phyloP scores from a whole-genome alignment of 495 filamentous ascomycete species.

The Achaetomiella virescens region DNA sequence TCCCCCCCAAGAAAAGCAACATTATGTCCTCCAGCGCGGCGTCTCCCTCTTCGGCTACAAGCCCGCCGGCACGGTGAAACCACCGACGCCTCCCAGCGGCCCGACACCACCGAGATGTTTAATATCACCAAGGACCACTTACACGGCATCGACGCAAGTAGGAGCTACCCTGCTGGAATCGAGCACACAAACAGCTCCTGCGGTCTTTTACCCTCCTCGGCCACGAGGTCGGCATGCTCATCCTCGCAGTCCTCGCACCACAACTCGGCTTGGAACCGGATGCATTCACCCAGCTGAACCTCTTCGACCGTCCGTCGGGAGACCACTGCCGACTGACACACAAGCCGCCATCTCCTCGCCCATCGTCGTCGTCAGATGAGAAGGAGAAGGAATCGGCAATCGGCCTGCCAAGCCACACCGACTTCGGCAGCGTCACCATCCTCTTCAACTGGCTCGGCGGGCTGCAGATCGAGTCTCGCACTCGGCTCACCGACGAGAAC shows the following conservation, averaged over 20 bases:
- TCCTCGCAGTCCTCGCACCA: conserved; percentile 46
- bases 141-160: conserved; percentile 34
- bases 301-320: conserved; percentile 43
- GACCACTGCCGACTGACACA: conserved; percentile 52
- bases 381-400: too few relatives aligned
- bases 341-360: conserved; percentile 19
- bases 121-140: conserved; percentile 53
- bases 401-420: conserved; percentile 31
- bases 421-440: conserved; percentile 46
- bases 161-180: conserved; percentile 42
- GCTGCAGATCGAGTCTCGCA: conserved; percentile 42
- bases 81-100: conserved; percentile 48
- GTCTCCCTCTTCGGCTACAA: conserved; percentile 52
- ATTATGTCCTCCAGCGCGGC: conserved; percentile 40
- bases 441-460: conserved; percentile 58
- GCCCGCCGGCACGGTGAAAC: conserved; percentile 40
- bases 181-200: conserved; percentile 38
- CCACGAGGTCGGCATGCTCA: conserved; percentile 43
- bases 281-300: conserved; percentile 46
- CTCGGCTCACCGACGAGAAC: conserved; percentile 5
- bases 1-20: conserved; percentile 46
- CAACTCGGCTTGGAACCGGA: conserved; percentile 44
- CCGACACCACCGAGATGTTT: conserved; percentile 57
- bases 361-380: too few relatives aligned
- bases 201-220: conserved; percentile 42